Conservation (phyloP, 495 filamentous ascomycete species). For the Aspergillus nanangensis region DNA sequence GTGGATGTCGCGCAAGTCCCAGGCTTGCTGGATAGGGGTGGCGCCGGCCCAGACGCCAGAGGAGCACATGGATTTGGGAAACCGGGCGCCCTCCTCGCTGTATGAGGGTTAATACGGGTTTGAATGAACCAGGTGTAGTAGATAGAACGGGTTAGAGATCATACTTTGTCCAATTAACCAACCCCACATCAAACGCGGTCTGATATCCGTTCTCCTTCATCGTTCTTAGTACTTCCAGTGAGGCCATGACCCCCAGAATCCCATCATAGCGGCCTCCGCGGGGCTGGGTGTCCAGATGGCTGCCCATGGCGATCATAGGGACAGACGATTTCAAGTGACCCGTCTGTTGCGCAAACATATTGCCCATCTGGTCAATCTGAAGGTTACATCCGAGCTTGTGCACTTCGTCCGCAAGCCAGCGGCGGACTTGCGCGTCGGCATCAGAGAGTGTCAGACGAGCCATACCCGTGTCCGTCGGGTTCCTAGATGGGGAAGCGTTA, state of each 20-base stretch:
- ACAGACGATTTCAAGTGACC: constrained; percentile 39
- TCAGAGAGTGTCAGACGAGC: constrained; percentile 60
- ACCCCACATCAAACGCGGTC: constrained; percentile 60
- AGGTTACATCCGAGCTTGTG: constrained; percentile 56
- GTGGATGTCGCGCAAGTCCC: constrained; percentile 49
- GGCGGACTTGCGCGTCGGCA: constrained; percentile 60
- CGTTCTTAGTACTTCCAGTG: constrained; percentile 61
- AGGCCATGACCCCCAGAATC: constrained; percentile 65
- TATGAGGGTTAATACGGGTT: background rate
- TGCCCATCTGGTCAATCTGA: constrained; percentile 59
- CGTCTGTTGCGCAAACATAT: constrained; percentile 63
- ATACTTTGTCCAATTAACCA: constrained; percentile 73
- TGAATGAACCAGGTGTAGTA: too few relatives aligned
- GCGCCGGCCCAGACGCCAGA: constrained; percentile 71
- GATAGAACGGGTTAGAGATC: constrained; percentile 1
- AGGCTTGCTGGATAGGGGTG: constrained; percentile 56
- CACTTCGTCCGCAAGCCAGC: constrained; percentile 66
- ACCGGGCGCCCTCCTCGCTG: constrained; percentile 71
- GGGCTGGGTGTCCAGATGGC: constrained; percentile 58
- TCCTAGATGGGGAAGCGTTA: background rate
- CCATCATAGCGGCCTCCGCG: constrained; percentile 69
- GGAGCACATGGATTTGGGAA: constrained; percentile 69
- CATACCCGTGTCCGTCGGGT: constrained; percentile 50
- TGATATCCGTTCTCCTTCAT: constrained; percentile 59
- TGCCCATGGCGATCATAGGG: constrained; percentile 43